phyloP scores from a whole-genome alignment of 2,329 filamentous ascomycete genomes.

The Penicillium sp. region DNA sequence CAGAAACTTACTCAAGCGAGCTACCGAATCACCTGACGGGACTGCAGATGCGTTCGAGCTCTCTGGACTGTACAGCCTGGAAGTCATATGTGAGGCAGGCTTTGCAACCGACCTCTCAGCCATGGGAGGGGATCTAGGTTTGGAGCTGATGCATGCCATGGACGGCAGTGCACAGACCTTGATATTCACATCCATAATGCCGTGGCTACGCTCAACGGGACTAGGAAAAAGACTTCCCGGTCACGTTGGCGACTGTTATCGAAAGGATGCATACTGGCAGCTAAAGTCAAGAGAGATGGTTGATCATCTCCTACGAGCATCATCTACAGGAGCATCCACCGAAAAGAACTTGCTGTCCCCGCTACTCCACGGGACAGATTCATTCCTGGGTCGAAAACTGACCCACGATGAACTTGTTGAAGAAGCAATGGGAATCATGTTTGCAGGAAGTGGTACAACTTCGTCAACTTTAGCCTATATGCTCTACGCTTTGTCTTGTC shows the following conservation, averaged over 20 bases:
- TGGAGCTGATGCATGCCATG: not conserved
- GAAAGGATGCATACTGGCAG: not conserved
- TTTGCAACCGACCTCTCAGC: not conserved
- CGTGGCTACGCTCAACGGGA: not conserved
- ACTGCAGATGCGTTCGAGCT: not conserved
- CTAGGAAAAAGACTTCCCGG: not conserved
- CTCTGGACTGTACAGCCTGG: not conserved
- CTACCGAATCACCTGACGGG: not conserved
- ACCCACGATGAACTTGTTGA: not conserved
- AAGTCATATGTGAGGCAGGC: not conserved
- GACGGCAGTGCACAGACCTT: not conserved
- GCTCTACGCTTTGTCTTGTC: not conserved
- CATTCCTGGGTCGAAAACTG: not conserved
- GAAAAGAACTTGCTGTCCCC: not conserved
- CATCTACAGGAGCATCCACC: not conserved
- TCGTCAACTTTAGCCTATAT: not conserved
- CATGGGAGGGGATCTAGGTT: not conserved
- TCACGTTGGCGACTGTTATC: not conserved
- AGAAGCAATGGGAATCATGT: not conserved
- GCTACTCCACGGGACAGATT: not conserved
- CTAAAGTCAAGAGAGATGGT: not conserved
- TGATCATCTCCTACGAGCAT: not conserved
- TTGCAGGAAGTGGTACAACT: not conserved
- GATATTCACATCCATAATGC: not conserved
- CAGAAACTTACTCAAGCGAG: not conserved